Evolutionary conservation across 2,329 filamentous ascomycete genomes (phyloP).

Genomic region (Fusarium sp.): DNA sequence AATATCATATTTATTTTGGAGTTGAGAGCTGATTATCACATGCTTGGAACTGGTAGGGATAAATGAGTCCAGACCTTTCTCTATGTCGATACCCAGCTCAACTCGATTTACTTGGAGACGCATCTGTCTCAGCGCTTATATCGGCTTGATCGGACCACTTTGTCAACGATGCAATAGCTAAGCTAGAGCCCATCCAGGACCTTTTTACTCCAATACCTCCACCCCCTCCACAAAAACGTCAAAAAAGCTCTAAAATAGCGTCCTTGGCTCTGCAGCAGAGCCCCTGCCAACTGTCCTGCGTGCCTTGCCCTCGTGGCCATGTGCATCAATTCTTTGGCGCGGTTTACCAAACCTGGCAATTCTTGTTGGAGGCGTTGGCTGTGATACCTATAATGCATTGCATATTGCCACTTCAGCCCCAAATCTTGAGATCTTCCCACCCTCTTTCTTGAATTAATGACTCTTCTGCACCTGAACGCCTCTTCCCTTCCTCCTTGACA

Average conservation of each 20-base stretch:
- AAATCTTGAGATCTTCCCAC: constrained; percentile 35
- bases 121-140: constrained; percentile 15
- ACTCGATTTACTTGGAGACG: neutral
- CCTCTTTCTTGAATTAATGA: constrained; percentile 27
- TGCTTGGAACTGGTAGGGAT: neutral
- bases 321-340: constrained; percentile 11
- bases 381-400: neutral
- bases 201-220: constrained; percentile 14
- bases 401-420: constrained; percentile 35
- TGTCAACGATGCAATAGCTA: neutral
- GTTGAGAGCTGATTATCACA: constrained; percentile 6
- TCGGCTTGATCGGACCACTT: constrained; percentile 1
- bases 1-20: neutral
- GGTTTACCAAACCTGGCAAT: constrained; percentile 12
- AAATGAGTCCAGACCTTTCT: neutral
- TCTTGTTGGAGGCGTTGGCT: neutral
- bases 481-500: constrained; percentile 12
- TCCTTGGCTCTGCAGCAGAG: constrained; percentile 16
- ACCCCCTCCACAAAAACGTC: constrained; percentile 19
- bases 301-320: constrained; percentile 38
- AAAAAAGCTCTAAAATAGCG: constrained; percentile 25
- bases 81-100: neutral
- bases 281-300: constrained; percentile 35
- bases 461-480: constrained; percentile 22
- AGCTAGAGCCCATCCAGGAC: neutral